Evolutionary conservation across 202 grass and related monocot species (phyloP).

Genomic region (Zoysia matrella): DNA sequence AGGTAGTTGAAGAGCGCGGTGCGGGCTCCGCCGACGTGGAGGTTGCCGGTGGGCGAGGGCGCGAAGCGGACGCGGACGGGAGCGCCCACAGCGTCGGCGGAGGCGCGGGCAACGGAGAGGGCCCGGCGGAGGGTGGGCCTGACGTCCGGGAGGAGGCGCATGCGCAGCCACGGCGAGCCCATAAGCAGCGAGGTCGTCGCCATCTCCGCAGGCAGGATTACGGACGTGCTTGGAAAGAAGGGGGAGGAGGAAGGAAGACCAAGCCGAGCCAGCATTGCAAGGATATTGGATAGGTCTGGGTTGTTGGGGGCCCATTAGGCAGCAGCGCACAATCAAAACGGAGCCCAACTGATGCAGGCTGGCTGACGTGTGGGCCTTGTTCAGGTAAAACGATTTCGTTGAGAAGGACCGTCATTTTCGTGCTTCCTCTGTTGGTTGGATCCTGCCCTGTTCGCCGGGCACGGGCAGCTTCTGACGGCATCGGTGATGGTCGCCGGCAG

Average conservation of each 20-base stretch:
- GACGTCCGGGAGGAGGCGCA: constrained; percentile 54
- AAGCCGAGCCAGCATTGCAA: too few species aligned
- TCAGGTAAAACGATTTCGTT: too few species aligned
- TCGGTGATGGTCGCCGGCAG: too few species aligned
- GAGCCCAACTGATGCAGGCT: neutral
- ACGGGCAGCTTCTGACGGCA: too few species aligned
- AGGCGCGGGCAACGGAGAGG: constrained; percentile 50
- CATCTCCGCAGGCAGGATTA: neutral
- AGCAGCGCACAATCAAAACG: neutral
- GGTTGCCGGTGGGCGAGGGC: constrained; percentile 88
- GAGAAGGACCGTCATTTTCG: too few species aligned
- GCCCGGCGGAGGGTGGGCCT: constrained; percentile 28
- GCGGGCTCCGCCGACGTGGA: constrained; percentile 88
- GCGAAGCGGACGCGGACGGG: constrained; percentile 95
- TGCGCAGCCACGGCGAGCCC: constrained; percentile 65
- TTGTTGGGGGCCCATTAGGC: neutral
- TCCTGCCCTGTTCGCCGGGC: too few species aligned
- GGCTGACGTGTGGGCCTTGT: neutral
- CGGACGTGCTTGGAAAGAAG: neutral
- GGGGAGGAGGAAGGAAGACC: too few species aligned
- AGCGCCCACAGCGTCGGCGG: neutral
- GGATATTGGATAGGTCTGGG: neutral
- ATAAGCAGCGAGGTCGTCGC: constrained; percentile 49
- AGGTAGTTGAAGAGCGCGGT: constrained; percentile 96
- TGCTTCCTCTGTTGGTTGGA: too few species aligned